Conservation (phyloP, 2,329 filamentous ascomycete species). For the Parastagonospora avenae region DNA sequence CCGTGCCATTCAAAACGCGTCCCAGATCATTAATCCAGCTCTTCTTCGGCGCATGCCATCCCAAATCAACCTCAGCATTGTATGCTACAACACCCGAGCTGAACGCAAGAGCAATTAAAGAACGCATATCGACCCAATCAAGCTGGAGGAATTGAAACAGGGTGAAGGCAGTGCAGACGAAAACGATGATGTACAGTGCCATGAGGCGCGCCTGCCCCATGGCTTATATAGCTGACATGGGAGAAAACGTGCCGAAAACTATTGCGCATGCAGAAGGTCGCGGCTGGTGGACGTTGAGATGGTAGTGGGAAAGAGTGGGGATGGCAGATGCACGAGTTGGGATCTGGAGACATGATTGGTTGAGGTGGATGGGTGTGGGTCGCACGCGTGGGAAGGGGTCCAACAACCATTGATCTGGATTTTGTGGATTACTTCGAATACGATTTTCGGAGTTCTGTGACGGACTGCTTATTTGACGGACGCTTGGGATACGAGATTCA, state of each 20-base stretch:
- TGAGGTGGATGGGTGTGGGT: not conserved
- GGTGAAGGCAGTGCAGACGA: conserved; percentile 22
- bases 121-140: conserved; percentile 26
- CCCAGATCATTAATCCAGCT: conserved; percentile 65
- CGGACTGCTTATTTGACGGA: too few relatives aligned
- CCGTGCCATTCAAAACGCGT: conserved; percentile 61
- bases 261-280: conserved; percentile 27
- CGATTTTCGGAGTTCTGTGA: not conserved
- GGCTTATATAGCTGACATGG: conserved; percentile 13
- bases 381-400: not conserved
- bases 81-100: conserved; percentile 16
- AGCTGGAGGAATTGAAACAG: conserved; percentile 28
- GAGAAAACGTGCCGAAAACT: conserved; percentile 8
- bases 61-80: conserved; percentile 28
- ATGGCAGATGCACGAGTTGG: conserved; percentile 21
- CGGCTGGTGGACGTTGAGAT: conserved; percentile 13
- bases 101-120: conserved; percentile 23
- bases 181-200: conserved; percentile 15
- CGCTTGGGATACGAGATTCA: too few relatives aligned
- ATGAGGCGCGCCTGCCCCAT: conserved; percentile 30
- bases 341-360: conserved; percentile 21
- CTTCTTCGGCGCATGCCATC: conserved; percentile 44
- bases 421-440: not conserved
- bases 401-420: too few relatives aligned
- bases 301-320: conserved; percentile 3